Evolutionary conservation across 2,329 filamentous ascomycete genomes (phyloP).

Genomic region (Fusarium sp.): DNA sequence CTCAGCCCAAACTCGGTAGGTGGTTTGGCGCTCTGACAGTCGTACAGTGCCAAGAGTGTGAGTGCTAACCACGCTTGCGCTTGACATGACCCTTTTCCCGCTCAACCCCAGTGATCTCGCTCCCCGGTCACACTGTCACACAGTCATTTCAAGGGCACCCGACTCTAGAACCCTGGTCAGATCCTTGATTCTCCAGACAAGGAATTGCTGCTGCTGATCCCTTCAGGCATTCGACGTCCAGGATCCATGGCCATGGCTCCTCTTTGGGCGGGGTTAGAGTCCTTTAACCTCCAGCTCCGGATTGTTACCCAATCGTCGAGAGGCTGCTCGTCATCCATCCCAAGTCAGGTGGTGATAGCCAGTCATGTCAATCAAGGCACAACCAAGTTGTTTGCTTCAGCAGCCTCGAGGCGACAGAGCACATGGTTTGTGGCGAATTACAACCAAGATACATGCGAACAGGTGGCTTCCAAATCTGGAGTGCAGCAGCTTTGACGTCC

Average conservation of each 20-base stretch:
- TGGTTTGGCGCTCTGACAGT: neutral
- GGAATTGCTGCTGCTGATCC: slow-evolving; percentile 29
- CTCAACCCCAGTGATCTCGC: neutral
- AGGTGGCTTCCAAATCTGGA: slow-evolving; percentile 3
- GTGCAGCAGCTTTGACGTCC: slow-evolving; percentile 7
- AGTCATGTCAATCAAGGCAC: neutral
- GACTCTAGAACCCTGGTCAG: slow-evolving; percentile 1
- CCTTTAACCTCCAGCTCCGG: slow-evolving; percentile 11
- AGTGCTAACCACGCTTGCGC: neutral
- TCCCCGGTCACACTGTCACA: slow-evolving; percentile 3
- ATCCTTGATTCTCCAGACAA: slow-evolving; percentile 16
- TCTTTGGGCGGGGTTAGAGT: slow-evolving; percentile 10
- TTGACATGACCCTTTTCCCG: neutral
- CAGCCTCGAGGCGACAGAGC: slow-evolving; percentile 1
- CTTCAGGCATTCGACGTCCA: slow-evolving; percentile 17
- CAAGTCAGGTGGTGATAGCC: slow-evolving; percentile 21
- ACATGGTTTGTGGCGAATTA: neutral
- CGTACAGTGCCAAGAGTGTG: neutral
- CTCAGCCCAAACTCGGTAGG: slow-evolving; percentile 12
- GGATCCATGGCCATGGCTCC: slow-evolving; percentile 19
- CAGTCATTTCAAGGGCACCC: neutral
- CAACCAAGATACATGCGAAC: neutral
- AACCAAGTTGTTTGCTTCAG: neutral
- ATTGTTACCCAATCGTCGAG: slow-evolving; percentile 22
- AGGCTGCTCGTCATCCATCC: slow-evolving; percentile 28